These are phyloP conservation scores for Fistulifera pelliculosa DNA, from an alignment of 108 stramenopile genomes.

Conservation along the genomic window DNA sequence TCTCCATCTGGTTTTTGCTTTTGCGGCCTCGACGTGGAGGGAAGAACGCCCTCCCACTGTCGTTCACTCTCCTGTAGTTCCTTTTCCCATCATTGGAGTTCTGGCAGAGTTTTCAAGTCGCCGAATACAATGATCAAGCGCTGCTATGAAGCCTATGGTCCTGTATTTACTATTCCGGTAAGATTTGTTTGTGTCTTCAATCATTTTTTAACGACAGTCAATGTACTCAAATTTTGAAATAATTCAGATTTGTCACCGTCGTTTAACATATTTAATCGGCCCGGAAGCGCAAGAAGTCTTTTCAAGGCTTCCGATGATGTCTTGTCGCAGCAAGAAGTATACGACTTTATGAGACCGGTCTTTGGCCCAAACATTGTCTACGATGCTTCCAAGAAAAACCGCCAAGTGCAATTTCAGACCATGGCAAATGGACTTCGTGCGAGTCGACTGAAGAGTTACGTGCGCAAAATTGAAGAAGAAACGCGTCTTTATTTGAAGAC, in stretches of 20 bases:
- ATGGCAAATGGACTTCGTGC: conserved; percentile 92
- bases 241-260: conserved; percentile 85
- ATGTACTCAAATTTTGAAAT: too few species aligned
- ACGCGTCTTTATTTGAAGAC: conserved; percentile 65
- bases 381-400: conserved; percentile 90
- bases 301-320: conserved; percentile 89
- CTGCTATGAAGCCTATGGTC: conserved; percentile 79
- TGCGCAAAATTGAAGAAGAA: conserved; percentile 92
- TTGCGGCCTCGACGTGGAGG: conserved; percentile 45
- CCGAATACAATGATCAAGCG: conserved; percentile 88
- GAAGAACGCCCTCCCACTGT: conserved; percentile 62
- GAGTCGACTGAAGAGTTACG: conserved; percentile 86
- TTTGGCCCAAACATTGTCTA: conserved; percentile 95
- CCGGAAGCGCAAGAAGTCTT: conserved; percentile 94
- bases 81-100: conserved; percentile 71
- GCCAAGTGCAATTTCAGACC: conserved; percentile 92
- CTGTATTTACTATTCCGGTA: conserved; percentile 88
- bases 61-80: conserved; percentile 36
- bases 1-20: too few species aligned
- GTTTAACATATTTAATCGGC: conserved; percentile 95
- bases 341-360: conserved; percentile 97
- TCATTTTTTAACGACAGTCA: too few species aligned
- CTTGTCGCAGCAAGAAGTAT: conserved; percentile 90
- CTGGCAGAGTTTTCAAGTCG: conserved; percentile 80
- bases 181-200: too few species aligned